A percentile compares a stretch with the other conserved stretches of the same genome.
phyloP scores from a whole-genome alignment of 148 eudicot species.

The Silene uniflora region DNA sequence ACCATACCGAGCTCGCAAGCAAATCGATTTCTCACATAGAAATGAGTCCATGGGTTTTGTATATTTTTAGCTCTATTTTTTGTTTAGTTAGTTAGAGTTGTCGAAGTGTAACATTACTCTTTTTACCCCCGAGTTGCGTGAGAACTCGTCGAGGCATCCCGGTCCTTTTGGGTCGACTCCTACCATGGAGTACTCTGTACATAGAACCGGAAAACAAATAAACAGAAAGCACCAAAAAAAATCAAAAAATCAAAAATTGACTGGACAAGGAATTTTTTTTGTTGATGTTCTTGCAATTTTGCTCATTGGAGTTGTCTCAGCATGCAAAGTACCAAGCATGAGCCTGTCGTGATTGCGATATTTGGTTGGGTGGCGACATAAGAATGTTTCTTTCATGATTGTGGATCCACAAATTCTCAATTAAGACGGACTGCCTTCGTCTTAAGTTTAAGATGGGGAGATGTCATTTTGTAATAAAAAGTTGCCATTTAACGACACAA shows the following conservation, averaged over 20 bases:
- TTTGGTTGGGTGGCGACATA: no score
- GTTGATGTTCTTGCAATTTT: background rate
- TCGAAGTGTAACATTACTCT: background rate
- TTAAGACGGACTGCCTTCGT: no score
- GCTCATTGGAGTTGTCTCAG: background rate
- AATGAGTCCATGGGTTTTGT: slow-evolving; percentile 13
- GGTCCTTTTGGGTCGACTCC: no score
- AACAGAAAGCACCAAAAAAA: background rate
- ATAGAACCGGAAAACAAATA: background rate
- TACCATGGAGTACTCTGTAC: background rate
- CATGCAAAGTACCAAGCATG: no score
- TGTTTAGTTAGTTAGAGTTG: background rate
- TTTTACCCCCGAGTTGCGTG: background rate
- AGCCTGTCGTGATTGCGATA: no score
- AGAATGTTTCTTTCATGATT: no score
- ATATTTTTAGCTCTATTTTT: slow-evolving; percentile 2
- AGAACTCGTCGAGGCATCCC: background rate
- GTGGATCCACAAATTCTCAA: no score
- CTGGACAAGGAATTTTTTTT: background rate
- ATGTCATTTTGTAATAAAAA: no score
- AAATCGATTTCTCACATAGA: slow-evolving; percentile 4
- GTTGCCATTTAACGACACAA: no score
- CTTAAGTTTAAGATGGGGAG: no score
- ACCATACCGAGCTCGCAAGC: slow-evolving; percentile 17
- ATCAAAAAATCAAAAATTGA: no score